Evolutionary conservation across 805 yeast species (phyloP).

Genomic region (Hanseniaspora nectarophila): DNA sequence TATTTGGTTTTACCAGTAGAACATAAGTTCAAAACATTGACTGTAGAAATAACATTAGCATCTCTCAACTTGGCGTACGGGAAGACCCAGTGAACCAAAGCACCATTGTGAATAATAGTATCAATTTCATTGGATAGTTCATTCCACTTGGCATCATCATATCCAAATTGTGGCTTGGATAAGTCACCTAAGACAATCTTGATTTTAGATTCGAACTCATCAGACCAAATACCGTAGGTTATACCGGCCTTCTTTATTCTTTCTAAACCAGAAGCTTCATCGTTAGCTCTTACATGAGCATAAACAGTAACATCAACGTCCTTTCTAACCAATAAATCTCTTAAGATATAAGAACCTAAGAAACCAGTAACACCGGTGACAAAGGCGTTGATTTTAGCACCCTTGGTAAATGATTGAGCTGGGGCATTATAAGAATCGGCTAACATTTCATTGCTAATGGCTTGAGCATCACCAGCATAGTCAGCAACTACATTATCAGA

Average conservation of each 20-base stretch:
- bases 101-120: slow-evolving; percentile 89
- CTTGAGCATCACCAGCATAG: slow-evolving; percentile 20
- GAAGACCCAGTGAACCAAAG: slow-evolving; percentile 96
- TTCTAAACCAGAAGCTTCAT: slow-evolving; percentile 55
- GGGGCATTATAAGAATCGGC: slow-evolving; percentile 31
- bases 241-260: slow-evolving; percentile 64
- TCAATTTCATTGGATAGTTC: slow-evolving; percentile 51
- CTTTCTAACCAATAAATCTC: slow-evolving; percentile 57
- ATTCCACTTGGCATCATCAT: slow-evolving; percentile 46
- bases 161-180: slow-evolving; percentile 60
- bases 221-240: slow-evolving; percentile 60
- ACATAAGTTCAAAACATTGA: slow-evolving; percentile 63
- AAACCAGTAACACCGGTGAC: slow-evolving; percentile 96
- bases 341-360: slow-evolving; percentile 77
- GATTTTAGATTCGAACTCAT: slow-evolving; percentile 43
- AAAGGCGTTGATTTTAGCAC: slow-evolving; percentile 47
- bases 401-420: slow-evolving; percentile 21
- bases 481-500: slow-evolving; percentile 3
- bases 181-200: slow-evolving; percentile 75
- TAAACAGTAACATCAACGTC: slow-evolving; percentile 44
- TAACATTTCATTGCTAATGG: slow-evolving; percentile 34
- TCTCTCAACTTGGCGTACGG: slow-evolving; percentile 84
- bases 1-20: slow-evolving; percentile 66
- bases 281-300: slow-evolving; percentile 86
- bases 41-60: slow-evolving; percentile 81